phyloP scores from a whole-genome alignment of 225 moss, liverwort and hornwort genomes.

The Physcomitrellopsis africana region DNA sequence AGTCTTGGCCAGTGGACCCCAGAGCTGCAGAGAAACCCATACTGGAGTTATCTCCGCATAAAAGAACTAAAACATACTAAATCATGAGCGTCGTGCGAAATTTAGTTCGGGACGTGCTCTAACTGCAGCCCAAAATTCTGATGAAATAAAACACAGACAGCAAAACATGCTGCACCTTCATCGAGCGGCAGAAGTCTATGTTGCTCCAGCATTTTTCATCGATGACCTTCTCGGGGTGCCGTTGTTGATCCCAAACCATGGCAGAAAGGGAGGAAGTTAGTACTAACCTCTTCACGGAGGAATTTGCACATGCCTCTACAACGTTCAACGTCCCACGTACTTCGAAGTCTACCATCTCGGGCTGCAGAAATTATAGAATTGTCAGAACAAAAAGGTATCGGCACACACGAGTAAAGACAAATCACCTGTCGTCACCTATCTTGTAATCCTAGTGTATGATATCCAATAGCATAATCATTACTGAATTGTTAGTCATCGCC shows the following conservation, averaged over 20 bases:
- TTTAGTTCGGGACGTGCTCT: too few species aligned
- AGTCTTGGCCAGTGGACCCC: constrained; percentile 88
- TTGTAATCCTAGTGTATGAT: too few species aligned
- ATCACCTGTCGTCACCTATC: too few species aligned
- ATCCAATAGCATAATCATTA: too few species aligned
- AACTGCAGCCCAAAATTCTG: too few species aligned
- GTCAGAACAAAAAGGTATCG: constrained; percentile 7
- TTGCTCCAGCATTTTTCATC: constrained; percentile 93
- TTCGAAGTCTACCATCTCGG: constrained; percentile 73
- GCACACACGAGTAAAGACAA: too few species aligned
- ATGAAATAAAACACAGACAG: neutral
- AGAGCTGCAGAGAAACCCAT: constrained; percentile 52
- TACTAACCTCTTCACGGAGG: constrained; percentile 73
- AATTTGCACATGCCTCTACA: constrained; percentile 81
- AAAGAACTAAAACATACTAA: neutral
- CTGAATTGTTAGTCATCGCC: neutral
- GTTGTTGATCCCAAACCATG: constrained; percentile 76
- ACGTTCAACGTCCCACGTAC: constrained; percentile 80
- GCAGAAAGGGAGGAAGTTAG: constrained; percentile 81
- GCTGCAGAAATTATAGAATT: constrained; percentile 38
- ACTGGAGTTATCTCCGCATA: neutral
- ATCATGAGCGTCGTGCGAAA: neutral
- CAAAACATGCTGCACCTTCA: constrained; percentile 54
- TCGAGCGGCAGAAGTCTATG: constrained; percentile 78
- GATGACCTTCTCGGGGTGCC: constrained; percentile 57